These are phyloP conservation scores for Xylaria palmicola DNA, from an alignment of 495 filamentous ascomycete genomes.

Conservation along the genomic window DNA sequence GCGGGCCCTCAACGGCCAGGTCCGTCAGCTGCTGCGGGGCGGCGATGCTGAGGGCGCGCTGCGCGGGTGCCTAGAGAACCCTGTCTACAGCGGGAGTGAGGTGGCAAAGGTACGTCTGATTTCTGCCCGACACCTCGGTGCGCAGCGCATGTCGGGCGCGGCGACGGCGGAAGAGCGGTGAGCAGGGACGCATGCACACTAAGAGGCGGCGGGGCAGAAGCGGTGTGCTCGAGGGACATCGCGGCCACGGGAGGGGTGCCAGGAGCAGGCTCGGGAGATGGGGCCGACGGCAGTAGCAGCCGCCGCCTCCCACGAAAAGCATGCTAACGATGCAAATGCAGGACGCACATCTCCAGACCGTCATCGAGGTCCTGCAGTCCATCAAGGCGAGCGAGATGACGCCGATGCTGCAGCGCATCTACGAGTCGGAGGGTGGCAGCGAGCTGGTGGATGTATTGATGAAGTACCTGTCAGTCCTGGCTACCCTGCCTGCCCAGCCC, in stretches of 20 bases:
- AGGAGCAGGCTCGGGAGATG: slow-evolving; percentile 7
- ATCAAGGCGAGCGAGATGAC: slow-evolving; percentile 91
- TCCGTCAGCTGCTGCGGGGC: slow-evolving; percentile 79
- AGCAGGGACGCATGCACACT: slow-evolving; percentile 5
- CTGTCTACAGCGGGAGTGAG: slow-evolving; percentile 58
- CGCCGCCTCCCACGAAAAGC: not conserved
- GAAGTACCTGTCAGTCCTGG: slow-evolving; percentile 66
- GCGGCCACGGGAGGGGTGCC: not conserved
- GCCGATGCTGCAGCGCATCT: slow-evolving; percentile 75
- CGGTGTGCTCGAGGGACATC: slow-evolving; percentile 3
- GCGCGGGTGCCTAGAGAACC: slow-evolving; percentile 71
- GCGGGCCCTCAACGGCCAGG: slow-evolving; percentile 68
- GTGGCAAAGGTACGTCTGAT: slow-evolving; percentile 62
- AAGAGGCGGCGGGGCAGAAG: not conserved
- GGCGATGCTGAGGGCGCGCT: slow-evolving; percentile 85
- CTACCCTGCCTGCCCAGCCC: not conserved
- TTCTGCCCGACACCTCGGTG: not conserved
- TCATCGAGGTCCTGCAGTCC: slow-evolving; percentile 84
- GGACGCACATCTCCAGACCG: slow-evolving; percentile 77
- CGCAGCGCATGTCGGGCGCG: not conserved
- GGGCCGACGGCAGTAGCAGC: not conserved
- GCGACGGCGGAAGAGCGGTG: slow-evolving; percentile 16
- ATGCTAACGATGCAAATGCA: slow-evolving; percentile 31
- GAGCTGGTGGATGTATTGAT: slow-evolving; percentile 72
- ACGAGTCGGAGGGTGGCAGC: slow-evolving; percentile 64